Evolutionary conservation across 257 asterid genomes (phyloP), one percentile per base, ranked within the genome.

Genomic region (Cinchona pubescens): DNA sequence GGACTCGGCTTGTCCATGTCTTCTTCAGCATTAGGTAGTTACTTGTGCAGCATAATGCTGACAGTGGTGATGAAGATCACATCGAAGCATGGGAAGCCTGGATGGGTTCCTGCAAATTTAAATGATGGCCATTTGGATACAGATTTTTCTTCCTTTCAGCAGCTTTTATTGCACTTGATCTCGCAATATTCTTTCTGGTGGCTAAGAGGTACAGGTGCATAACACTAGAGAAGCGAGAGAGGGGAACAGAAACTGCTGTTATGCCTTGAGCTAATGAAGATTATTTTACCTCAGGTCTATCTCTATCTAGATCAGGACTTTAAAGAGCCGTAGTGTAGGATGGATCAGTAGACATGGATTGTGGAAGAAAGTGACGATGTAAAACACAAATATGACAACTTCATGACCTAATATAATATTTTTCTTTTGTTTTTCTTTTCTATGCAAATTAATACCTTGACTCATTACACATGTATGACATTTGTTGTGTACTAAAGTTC

Each of bases 51-150:
- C 61, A 74, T 86, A 42, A 73, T 90, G 43, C 74, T 90, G 80
- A 82, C 83, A 43, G 59, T 89, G 71, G 95, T 90, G 79, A 90
- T 82, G 86, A 92, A 87, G 84, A 78, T 88, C 59, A 87, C 94
- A 40, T 71, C 96, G 5, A 90, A 73, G 74, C 59, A 92, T 75
- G 96, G 96, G 73, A 88, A 82, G 76, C 85, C 87, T 0, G 96
- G 97, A 15, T 92, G 96, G 96, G 76, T 90, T 82, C 88, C 97
- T 42, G 78, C 91, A 4, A 85, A 92, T 72, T 69, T 92, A 69
- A 92, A 92, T 55, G 84, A 90, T 25, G 97, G 97, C 9, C 97
- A 92, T 51, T 63, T 92, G 94, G 97, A 92, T n/a, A n/a, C 76
- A 71, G 94, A 45, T 92, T 90, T 76, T 92, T 89, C 90, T 92